Evolutionary conservation across 495 filamentous ascomycete species (phyloP).

Genomic region (Hypomontagnella submonticulosa): DNA sequence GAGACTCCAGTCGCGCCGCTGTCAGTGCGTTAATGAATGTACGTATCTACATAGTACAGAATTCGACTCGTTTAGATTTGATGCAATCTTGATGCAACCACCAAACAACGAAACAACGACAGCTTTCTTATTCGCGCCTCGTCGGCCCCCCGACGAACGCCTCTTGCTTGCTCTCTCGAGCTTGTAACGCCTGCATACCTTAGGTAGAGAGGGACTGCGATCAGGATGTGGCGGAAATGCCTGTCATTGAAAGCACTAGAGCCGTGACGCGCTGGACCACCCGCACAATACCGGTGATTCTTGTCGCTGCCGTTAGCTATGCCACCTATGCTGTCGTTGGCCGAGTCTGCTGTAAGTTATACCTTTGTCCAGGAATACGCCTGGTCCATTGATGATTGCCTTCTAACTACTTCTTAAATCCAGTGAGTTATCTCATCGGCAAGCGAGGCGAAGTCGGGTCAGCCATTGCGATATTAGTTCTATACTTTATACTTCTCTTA

Average conservation of each 20-base stretch:
- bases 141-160: constrained; percentile 30
- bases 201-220: constrained; percentile 7
- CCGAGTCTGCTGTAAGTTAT: constrained; percentile 55
- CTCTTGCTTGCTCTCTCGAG: constrained; percentile 8
- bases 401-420: constrained; percentile 14
- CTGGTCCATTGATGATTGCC: not conserved
- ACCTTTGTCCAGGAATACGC: not conserved
- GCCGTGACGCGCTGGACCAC: constrained; percentile 59
- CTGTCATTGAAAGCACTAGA: constrained; percentile 47
- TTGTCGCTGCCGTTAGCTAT: constrained; percentile 53
- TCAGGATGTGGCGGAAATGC: constrained; percentile 48
- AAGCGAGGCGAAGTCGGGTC: constrained; percentile 61
- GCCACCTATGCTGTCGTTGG: constrained; percentile 56
- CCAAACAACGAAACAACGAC: constrained; percentile 24
- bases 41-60: not conserved
- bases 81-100: constrained; percentile 38
- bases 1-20: not conserved
- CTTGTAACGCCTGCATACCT: not conserved
- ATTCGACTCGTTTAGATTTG: constrained; percentile 20
- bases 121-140: constrained; percentile 25
- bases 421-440: constrained; percentile 73
- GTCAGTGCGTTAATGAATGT: constrained; percentile 3
- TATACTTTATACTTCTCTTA: constrained; percentile 77
- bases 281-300: constrained; percentile 53
- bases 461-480: constrained; percentile 73